These are phyloP conservation scores for Monilinia vaccinii-corymbosi DNA, from an alignment of 2,329 filamentous ascomycete species.

Conservation along the genomic window DNA sequence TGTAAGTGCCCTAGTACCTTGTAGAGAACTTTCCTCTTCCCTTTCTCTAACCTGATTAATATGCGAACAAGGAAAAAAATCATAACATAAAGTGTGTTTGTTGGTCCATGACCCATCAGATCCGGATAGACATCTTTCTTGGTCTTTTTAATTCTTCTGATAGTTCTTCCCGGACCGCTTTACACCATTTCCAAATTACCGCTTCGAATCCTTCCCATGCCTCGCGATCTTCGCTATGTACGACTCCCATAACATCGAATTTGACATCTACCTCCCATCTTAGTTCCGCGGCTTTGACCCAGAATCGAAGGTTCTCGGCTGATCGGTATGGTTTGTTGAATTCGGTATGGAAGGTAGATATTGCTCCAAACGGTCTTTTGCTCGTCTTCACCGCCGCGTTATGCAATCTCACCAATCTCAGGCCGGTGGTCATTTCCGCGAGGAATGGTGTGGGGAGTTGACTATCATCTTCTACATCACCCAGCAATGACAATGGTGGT, in stretches of 20 bases:
- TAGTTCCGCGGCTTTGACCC: constrained; percentile 91
- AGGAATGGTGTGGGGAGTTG: constrained; percentile 67
- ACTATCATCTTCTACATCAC: constrained; percentile 31
- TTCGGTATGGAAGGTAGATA: constrained; percentile 84
- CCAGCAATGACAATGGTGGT: constrained; percentile 58
- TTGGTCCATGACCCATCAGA: constrained; percentile 6
- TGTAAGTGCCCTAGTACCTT: not conserved
- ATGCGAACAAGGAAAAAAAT: not conserved
- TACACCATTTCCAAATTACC: constrained; percentile 76
- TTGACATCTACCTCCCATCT: constrained; percentile 82
- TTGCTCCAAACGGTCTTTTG: constrained; percentile 76
- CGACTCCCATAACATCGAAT: constrained; percentile 78
- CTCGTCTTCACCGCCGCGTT: constrained; percentile 83
- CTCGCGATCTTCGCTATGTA: constrained; percentile 58
- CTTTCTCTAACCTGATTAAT: not conserved
- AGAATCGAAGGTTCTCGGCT: constrained; percentile 89
- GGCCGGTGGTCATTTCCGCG: constrained; percentile 63
- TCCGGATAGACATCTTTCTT: constrained; percentile 9
- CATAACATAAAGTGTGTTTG: not conserved
- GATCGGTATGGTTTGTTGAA: constrained; percentile 89
- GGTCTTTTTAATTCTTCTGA: constrained; percentile 49
- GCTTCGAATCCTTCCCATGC: constrained; percentile 77
- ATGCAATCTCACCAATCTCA: constrained; percentile 77
- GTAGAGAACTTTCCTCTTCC: not conserved
- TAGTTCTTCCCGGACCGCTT: constrained; percentile 74